Percentiles rank a stretch among this genome's conserved stretches.
phyloP scores from a whole-genome alignment of 805 yeast genomes.

The Wickerhamomyces silvicola region DNA sequence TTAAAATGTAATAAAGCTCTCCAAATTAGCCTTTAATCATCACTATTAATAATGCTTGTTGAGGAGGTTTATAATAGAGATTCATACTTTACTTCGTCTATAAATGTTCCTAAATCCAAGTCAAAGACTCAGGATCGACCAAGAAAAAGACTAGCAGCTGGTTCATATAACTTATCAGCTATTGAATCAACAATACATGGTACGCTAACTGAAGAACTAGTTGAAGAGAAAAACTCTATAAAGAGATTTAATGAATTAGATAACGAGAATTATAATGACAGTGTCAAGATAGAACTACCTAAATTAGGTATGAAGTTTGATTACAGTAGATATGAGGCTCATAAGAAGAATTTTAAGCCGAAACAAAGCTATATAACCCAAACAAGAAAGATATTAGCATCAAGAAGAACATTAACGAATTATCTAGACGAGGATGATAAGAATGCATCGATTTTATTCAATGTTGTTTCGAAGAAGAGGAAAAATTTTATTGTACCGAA shows the following conservation, averaged over 20 bases:
- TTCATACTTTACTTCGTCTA: slow-evolving; percentile 21
- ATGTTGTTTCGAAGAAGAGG: slow-evolving; percentile 25
- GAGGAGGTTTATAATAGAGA: slow-evolving; percentile 21
- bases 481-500: slow-evolving; percentile 26
- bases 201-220: slow-evolving; percentile 19
- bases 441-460: slow-evolving; percentile 24
- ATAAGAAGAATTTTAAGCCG: slow-evolving; percentile 11
- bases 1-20: too few species aligned
- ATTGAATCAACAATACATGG: slow-evolving; percentile 22
- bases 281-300: slow-evolving; percentile 32
- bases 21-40: too few species aligned
- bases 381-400: slow-evolving; percentile 31
- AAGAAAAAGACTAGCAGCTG: slow-evolving; percentile 21
- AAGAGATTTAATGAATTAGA: slow-evolving; percentile 36
- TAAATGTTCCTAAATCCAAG: slow-evolving; percentile 16
- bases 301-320: slow-evolving; percentile 22
- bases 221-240: slow-evolving; percentile 29
- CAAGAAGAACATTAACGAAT: slow-evolving; percentile 35
- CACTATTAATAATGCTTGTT: slow-evolving; percentile 8
- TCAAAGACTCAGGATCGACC: slow-evolving; percentile 4
- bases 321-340: slow-evolving; percentile 5
- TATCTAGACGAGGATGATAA: slow-evolving; percentile 37
- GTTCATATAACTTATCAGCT: slow-evolving; percentile 21
- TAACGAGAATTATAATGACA: slow-evolving; percentile 38
- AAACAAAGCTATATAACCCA: slow-evolving; percentile 24